Percentiles rank a stretch among this genome's conserved stretches.
phyloP scores from a whole-genome alignment of 352 stramenopile genomes.

The Pythium brassicae region DNA sequence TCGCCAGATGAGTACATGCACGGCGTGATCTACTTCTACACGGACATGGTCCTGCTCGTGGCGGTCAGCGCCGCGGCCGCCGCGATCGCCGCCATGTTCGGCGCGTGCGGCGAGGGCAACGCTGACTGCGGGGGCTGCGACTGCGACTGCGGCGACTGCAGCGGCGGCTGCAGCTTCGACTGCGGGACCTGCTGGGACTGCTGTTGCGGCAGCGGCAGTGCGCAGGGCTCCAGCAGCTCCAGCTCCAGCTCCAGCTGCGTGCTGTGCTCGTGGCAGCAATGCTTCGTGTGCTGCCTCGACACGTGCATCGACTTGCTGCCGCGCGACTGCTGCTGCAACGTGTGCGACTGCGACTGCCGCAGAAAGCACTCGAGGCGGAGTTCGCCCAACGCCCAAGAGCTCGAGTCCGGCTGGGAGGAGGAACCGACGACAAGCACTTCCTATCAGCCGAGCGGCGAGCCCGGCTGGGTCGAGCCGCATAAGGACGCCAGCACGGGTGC shows the following conservation, averaged over 20 bases:
- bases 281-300: no score
- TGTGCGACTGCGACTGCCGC: no score
- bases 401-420: not conserved
- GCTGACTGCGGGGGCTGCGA: not conserved
- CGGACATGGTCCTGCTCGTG: slow-evolving; percentile 49
- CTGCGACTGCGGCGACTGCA: not conserved
- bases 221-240: no score
- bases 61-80: slow-evolving; percentile 31
- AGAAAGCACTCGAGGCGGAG: no score
- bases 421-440: not conserved
- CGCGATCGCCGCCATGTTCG: slow-evolving; percentile 13
- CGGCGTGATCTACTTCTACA: slow-evolving; percentile 66
- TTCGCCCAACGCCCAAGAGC: no score
- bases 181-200: not conserved
- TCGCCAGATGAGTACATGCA: slow-evolving; percentile 65
- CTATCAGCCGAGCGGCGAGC: no score
- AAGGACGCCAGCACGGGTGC: not conserved
- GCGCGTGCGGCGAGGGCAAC: no score
- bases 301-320: no score
- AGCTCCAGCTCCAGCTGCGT: no score
- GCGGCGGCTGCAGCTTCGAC: not conserved
- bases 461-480: not conserved
- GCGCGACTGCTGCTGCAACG: no score
- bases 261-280: no score
- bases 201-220: not conserved